Percentiles rank a stretch among this genome's conserved stretches.
Evolutionary conservation across 1,284 basidiomycete genomes (phyloP).

Genomic region (Malassezia psittaci): DNA sequence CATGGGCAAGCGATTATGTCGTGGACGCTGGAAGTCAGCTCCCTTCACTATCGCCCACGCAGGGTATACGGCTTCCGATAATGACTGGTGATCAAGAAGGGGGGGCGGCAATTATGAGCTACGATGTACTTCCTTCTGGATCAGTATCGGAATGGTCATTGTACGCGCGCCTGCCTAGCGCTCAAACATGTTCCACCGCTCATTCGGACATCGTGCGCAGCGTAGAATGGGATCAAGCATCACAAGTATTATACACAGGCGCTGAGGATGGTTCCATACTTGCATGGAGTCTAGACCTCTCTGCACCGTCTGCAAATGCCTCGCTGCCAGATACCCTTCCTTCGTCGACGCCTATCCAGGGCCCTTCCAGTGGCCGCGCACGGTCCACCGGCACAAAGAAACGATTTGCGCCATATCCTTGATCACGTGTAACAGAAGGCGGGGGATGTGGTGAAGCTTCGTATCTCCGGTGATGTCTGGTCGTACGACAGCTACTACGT

Average conservation of each 20-base stretch:
- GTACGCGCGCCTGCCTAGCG: slow-evolving; percentile 12
- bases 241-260: slow-evolving; percentile 4
- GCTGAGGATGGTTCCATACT: slow-evolving; percentile 12
- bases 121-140: background rate
- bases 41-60: background rate
- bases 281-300: slow-evolving; percentile 6
- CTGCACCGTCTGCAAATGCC: background rate
- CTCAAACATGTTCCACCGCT: background rate
- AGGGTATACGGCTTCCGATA: slow-evolving; percentile 3
- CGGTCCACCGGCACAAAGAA: background rate
- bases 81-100: slow-evolving; percentile 17
- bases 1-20: slow-evolving; percentile 40
- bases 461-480: background rate
- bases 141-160: background rate
- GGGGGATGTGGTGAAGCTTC: too few relatives aligned
- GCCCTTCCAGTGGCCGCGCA: background rate
- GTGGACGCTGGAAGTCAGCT: slow-evolving; percentile 24
- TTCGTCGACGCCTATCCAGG: background rate
- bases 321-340: background rate
- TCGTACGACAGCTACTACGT: background rate
- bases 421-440: background rate
- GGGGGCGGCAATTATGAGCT: slow-evolving; percentile 8
- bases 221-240: slow-evolving; percentile 6
- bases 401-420: background rate
- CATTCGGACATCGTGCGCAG: slow-evolving; percentile 18